A percentile compares a stretch with the other conserved stretches of the same genome.
Conservation (phyloP, 2,329 filamentous ascomycete genomes). For the Colletotrichum sp. region DNA sequence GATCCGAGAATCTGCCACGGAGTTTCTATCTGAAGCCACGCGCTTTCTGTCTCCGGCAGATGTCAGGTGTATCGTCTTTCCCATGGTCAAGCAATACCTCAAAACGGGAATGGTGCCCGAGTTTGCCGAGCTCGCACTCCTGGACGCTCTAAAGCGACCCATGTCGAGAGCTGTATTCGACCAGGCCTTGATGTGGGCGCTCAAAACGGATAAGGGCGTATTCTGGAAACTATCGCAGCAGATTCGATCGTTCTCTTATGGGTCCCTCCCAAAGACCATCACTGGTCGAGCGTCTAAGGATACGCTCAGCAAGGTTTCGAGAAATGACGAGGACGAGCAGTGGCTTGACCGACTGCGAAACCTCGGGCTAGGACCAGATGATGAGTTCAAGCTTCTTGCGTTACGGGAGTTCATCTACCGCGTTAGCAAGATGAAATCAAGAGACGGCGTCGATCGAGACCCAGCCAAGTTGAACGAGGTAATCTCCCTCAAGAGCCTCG, state of each 20-base stretch:
- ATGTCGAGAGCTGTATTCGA: slow-evolving; percentile 83
- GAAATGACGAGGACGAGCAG: slow-evolving; percentile 91
- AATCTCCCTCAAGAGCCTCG: slow-evolving; percentile 75
- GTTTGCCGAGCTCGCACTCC: slow-evolving; percentile 74
- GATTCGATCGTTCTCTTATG: slow-evolving; percentile 68
- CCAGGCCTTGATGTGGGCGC: slow-evolving; percentile 84
- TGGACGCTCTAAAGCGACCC: slow-evolving; percentile 85
- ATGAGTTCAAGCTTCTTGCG: slow-evolving; percentile 87
- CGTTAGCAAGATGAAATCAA: slow-evolving; percentile 73
- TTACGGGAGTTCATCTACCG: slow-evolving; percentile 92
- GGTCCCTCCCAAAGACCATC: slow-evolving; percentile 57
- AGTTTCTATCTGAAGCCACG: slow-evolving; percentile 80
- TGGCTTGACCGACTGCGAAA: slow-evolving; percentile 89
- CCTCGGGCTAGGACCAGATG: slow-evolving; percentile 79
- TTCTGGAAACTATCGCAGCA: slow-evolving; percentile 86
- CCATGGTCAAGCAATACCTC: slow-evolving; percentile 81
- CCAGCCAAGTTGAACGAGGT: slow-evolving; percentile 67
- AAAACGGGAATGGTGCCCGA: slow-evolving; percentile 71
- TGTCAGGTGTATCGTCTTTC: slow-evolving; percentile 80
- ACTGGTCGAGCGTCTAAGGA: slow-evolving; percentile 63
- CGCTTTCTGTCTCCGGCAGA: slow-evolving; percentile 81
- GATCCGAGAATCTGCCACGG: slow-evolving; percentile 88
- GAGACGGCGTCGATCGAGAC: slow-evolving; percentile 46
- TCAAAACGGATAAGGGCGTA: slow-evolving; percentile 76
- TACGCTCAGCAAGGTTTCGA: slow-evolving; percentile 67